Evolutionary conservation across 2,329 filamentous ascomycete genomes (phyloP).

Genomic region (Hypoxylon sp.): DNA sequence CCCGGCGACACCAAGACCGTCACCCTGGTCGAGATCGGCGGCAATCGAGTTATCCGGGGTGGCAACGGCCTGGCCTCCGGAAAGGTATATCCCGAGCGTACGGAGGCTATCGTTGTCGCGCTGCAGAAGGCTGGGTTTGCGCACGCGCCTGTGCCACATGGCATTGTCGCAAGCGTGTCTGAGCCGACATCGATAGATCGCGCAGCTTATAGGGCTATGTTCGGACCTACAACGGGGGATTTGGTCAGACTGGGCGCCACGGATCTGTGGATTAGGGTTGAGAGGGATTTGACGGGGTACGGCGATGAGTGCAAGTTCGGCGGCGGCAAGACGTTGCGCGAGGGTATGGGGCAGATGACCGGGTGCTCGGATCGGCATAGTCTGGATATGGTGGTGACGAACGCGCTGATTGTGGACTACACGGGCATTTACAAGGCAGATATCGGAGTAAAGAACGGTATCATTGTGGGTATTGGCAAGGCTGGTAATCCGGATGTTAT

Average conservation of each 20-base stretch:
- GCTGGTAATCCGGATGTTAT: slow-evolving; percentile 98
- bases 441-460: slow-evolving; percentile 89
- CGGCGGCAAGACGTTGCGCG: slow-evolving; percentile 91
- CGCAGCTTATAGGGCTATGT: slow-evolving; percentile 86
- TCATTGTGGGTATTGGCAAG: slow-evolving; percentile 91
- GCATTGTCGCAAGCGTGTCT: slow-evolving; percentile 62
- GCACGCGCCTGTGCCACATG: slow-evolving; percentile 76
- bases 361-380: slow-evolving; percentile 78
- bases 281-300: slow-evolving; percentile 85
- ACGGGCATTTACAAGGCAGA: slow-evolving; percentile 96
- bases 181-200: slow-evolving; percentile 79
- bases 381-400: slow-evolving; percentile 88
- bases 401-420: slow-evolving; percentile 91
- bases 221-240: slow-evolving; percentile 91
- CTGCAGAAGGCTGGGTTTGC: slow-evolving; percentile 82
- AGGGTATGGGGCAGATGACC: slow-evolving; percentile 95
- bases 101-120: slow-evolving; percentile 73
- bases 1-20: slow-evolving; percentile 93
- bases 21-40: slow-evolving; percentile 88
- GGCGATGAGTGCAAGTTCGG: slow-evolving; percentile 97
- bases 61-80: slow-evolving; percentile 86
- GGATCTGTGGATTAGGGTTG: slow-evolving; percentile 90
- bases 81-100: slow-evolving; percentile 71
- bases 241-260: slow-evolving; percentile 84
- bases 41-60: slow-evolving; percentile 81